Evolutionary conservation across 1,284 basidiomycete genomes (phyloP), one percentile per base, ranked within the genome.

Genomic region (Cutaneotrichosporon daszewskae): DNA sequence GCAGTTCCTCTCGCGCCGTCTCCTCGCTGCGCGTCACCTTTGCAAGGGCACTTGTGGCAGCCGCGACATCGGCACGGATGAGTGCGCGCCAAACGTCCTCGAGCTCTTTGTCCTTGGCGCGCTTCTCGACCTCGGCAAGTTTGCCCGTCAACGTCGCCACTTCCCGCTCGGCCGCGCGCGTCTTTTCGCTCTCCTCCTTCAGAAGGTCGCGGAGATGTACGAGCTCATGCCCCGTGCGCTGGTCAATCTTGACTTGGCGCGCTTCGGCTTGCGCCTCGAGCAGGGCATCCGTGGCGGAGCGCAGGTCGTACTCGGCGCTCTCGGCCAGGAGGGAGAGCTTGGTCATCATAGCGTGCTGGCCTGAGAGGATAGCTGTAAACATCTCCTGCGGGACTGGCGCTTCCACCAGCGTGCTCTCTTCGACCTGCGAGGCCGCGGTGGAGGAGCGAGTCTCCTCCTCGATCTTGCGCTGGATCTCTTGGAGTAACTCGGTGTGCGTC

Each of bases 341-440:
- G 42, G 38, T 41, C 44, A 53, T 43, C 33, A 53, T 40, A 26
- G 47, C 44, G 25, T 46, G 35, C 35, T 53, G 51, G 4, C 44
- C 45, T 13, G 37, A 19, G 13, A 49, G 16, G 11, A 53, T 37
- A 1, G 47, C 37, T 2, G 32, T 34, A 18, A 53, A 36, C 32
- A 53, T 44, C 14, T 49, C 49, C 13, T 40, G 39, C 3, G 35
- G n/a, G 20, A 33, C 40, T 10, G 27, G 37, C 5, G 45, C 20
- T 4, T 37, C 42, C 4, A 40, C 40, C 1, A 31, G 32, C 2
- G 40, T 46, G 29, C 26, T 18, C 11, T 31, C 27, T 10, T 33
- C 37, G 4, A 25, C 22, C 11, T 18, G 9, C 1, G 37, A 34
- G 28, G 32, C 26, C 9, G 33, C 13, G 12, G 35, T 29, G 3